Percentiles rank a stretch among this genome's conserved stretches.
These are phyloP conservation scores for Lactarius indigo DNA, from an alignment of 768 basidiomycete genomes.

Conservation along the genomic window DNA sequence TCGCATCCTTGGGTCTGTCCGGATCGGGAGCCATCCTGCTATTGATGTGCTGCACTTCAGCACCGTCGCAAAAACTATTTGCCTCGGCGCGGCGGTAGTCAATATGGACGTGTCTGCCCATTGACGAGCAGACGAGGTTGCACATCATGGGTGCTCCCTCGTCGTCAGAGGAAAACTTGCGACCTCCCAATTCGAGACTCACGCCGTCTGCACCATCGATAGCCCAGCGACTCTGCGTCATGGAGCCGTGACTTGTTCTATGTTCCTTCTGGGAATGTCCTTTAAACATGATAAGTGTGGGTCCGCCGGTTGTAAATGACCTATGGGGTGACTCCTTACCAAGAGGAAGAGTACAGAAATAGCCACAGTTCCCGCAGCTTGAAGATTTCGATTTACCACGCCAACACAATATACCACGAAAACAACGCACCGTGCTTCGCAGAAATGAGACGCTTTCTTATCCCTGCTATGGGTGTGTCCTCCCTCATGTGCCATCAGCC, in stretches of 20 bases:
- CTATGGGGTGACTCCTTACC: slow-evolving; percentile 34
- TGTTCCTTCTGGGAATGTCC: slow-evolving; percentile 60
- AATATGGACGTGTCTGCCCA: slow-evolving; percentile 57
- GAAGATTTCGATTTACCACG: neutral
- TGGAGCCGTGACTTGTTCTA: slow-evolving; percentile 61
- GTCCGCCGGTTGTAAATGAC: neutral
- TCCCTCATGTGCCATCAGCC: slow-evolving; percentile 42
- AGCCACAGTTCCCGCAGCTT: slow-evolving; percentile 54
- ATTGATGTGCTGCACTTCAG: slow-evolving; percentile 46
- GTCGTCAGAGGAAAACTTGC: slow-evolving; percentile 49
- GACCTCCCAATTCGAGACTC: slow-evolving; percentile 51
- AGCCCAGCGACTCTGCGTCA: slow-evolving; percentile 56
- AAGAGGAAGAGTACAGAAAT: slow-evolving; percentile 54
- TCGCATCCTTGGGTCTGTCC: slow-evolving; percentile 46
- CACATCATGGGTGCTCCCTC: slow-evolving; percentile 65
- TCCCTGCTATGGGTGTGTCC: slow-evolving; percentile 48
- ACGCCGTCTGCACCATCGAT: slow-evolving; percentile 50
- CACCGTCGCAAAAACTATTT: slow-evolving; percentile 37
- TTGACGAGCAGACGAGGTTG: slow-evolving; percentile 48
- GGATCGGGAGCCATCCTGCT: slow-evolving; percentile 46
- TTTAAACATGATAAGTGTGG: slow-evolving; percentile 26
- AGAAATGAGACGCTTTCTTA: slow-evolving; percentile 48
- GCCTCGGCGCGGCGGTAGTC: slow-evolving; percentile 49
- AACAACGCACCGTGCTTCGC: slow-evolving; percentile 42
- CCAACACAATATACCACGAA: neutral